Conservation (phyloP, 768 basidiomycete genomes). For the Boletellus emodensis region DNA sequence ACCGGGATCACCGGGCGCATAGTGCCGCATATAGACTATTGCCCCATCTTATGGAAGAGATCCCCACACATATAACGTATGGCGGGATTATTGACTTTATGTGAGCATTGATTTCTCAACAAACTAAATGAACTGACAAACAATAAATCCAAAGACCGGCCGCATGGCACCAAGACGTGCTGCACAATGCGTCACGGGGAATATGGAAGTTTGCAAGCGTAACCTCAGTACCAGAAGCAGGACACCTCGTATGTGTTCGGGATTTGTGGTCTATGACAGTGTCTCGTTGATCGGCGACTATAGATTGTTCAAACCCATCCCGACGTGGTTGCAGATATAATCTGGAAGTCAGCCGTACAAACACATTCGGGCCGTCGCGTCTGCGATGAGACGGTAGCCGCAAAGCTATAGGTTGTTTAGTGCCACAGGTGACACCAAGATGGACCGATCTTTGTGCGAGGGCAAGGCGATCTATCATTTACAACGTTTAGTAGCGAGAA, state of each 20-base stretch:
- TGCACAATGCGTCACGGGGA: neutral
- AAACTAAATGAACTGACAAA: neutral
- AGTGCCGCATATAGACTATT: neutral
- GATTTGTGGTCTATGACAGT: neutral
- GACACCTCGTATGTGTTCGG: constrained; percentile 2
- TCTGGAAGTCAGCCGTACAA: neutral
- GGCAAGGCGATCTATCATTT: too few species aligned
- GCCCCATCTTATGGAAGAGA: neutral
- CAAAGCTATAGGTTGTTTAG: neutral
- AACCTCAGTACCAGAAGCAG: neutral
- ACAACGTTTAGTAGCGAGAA: too few species aligned
- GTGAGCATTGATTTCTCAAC: neutral
- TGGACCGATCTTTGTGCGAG: too few species aligned
- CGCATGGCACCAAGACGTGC: neutral
- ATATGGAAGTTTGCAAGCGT: constrained; percentile 3
- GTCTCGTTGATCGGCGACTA: neutral
- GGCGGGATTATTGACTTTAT: neutral
- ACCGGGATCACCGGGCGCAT: neutral
- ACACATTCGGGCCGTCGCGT: neutral
- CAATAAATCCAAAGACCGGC: neutral
- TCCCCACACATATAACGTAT: constrained; percentile 3
- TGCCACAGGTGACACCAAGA: too few species aligned
- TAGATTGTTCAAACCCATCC: constrained; percentile 2
- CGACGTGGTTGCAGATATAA: neutral
- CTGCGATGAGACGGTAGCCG: neutral